Percentiles rank a stretch among this genome's conserved stretches.
These are phyloP conservation scores for Anisodus tanguticus DNA, from an alignment of 257 asterid genomes.

Conservation along the genomic window DNA sequence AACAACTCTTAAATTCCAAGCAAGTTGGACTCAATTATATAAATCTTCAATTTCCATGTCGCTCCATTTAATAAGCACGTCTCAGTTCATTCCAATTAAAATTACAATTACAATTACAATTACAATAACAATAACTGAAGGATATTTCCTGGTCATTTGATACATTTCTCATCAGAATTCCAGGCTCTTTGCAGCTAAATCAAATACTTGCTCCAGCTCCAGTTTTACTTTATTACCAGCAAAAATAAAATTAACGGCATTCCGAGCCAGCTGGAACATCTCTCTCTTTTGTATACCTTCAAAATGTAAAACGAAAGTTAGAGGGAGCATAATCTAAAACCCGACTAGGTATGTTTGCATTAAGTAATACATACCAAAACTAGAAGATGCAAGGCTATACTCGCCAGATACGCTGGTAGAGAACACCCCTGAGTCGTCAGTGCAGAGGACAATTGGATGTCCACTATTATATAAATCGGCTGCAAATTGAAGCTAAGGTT, in stretches of 20 bases:
- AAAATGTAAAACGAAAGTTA: neutral
- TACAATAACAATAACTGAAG: neutral
- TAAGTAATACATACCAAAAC: conserved; percentile 54
- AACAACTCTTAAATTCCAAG: neutral
- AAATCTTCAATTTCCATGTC: neutral
- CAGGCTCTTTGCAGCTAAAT: conserved; percentile 49
- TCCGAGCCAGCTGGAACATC: conserved; percentile 65
- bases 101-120: too few species aligned
- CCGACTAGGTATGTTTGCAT: neutral
- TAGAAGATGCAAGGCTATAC: conserved; percentile 61
- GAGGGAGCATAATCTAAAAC: neutral
- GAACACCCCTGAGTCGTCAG: conserved; percentile 90
- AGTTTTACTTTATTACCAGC: conserved; percentile 62
- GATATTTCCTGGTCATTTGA: neutral
- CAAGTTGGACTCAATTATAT: neutral
- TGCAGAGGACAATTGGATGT: conserved; percentile 78
- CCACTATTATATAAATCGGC: conserved; percentile 72
- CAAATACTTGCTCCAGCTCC: conserved; percentile 61
- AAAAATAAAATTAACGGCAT: conserved; percentile 60
- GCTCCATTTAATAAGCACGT: neutral
- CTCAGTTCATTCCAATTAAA: neutral
- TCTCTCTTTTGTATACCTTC: conserved; percentile 71
- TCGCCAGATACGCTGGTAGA: conserved; percentile 76
- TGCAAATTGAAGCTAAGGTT: conserved; percentile 47
- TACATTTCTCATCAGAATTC: conserved; percentile 26